Base-by-base conservation (phyloP, 495 filamentous ascomycete genomes). In the Penicilliopsis zonata region DNA sequence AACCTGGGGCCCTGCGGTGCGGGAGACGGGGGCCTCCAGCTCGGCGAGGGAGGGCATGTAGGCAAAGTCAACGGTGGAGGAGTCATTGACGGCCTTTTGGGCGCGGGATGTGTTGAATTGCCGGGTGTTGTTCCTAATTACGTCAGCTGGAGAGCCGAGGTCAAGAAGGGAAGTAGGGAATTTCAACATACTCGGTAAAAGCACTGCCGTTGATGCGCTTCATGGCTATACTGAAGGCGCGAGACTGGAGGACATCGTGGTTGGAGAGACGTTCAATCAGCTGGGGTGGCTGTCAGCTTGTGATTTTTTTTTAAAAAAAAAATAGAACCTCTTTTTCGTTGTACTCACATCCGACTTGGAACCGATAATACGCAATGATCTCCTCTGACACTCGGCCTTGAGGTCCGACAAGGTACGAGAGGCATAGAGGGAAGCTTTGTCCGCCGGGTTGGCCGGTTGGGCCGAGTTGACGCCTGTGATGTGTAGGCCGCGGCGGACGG, bases 21-120 rank as follows among this genome's bases (percentile, higher is more conserved):
- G 47, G 22, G 44, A 14, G 7, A 52, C 34, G 10, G 46, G 31
- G 6, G 49, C 41, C 22, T 67, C 61, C 13, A 67, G 37, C 31
- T 65, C 61, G 29, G 56, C 52, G 46, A 63, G 44, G 32, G 63
- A 55, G 18, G 75, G 75, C 52, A 80, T 57, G 61, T 67, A 76
- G 43, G 65, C 65, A 40, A 78, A 74, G 59, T 78, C 75, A 33
- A 79, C 73, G 18, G 73, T 69, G 24, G 70, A 74, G 37, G 52
- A 56, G 58, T 78, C 74, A 39, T 65, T 59, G 36, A 66, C 53
- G 35, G 66, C 47, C 46, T 74, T 73, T 31, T 61, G 55, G 37
- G 63, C 46, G 34, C 69, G 70, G 42, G 61, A 67, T 41, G 69
- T 72, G 52, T 76, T 77, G 65, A 76, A 76, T 43, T 63, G 59